Percentiles rank a stretch among this genome's conserved stretches.
Evolutionary conservation across 2,329 filamentous ascomycete genomes (phyloP).

Genomic region (Arthrobotrys megalospora): DNA sequence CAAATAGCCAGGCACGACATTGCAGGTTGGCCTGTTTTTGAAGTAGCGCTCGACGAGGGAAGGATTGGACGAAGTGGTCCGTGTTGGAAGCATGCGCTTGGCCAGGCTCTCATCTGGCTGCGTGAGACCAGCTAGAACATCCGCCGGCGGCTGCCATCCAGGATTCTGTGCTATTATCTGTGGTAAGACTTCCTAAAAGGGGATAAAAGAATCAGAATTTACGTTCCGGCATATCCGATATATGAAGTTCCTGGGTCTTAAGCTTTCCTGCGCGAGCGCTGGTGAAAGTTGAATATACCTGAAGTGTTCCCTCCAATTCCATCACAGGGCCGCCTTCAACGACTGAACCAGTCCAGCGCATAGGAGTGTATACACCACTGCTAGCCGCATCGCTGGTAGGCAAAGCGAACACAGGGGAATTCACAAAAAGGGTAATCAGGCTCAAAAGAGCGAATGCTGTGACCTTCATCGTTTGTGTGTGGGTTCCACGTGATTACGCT

Average conservation of each 20-base stretch:
- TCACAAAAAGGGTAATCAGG: constrained; percentile 3
- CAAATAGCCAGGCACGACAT: neutral
- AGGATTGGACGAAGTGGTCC: neutral
- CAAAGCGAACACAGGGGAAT: neutral
- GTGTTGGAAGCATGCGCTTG: neutral
- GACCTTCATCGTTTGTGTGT: neutral
- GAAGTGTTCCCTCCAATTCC: neutral
- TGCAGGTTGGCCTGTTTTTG: constrained; percentile 13
- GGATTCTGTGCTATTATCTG: constrained; percentile 2
- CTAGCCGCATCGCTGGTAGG: neutral
- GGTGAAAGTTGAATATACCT: constrained; percentile 4
- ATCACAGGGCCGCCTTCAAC: constrained; percentile 8
- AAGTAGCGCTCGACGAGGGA: constrained; percentile 13
- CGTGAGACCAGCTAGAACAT: neutral
- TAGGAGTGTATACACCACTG: neutral
- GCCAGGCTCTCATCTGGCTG: neutral
- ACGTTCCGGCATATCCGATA: neutral
- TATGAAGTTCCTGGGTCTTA: neutral
- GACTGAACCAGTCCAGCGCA: constrained; percentile 12
- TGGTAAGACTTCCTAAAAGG: constrained; percentile 16
- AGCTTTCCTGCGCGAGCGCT: neutral
- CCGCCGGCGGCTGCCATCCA: neutral
- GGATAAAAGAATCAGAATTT: neutral
- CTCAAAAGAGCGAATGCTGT: neutral
- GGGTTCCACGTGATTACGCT: neutral